Conservation (phyloP, 83 land plant genomes). For the Picea mariana region DNA sequence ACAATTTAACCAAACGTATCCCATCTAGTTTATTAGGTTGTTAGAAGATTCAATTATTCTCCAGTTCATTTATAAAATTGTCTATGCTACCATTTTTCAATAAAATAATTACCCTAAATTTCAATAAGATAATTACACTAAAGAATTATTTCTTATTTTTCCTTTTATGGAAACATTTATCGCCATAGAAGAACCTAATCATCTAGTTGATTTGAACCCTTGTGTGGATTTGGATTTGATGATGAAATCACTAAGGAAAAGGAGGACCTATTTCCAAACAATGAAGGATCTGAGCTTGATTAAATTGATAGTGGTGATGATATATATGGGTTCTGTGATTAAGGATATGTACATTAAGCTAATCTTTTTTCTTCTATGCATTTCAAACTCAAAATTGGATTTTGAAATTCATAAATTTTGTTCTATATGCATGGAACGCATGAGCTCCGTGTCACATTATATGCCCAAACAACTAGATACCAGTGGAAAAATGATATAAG, state of each 20-base stretch:
- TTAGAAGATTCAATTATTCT: too few species aligned
- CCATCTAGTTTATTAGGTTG: too few species aligned
- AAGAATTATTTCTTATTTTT: too few species aligned
- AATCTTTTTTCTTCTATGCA: too few species aligned
- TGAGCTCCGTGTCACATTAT: conserved; percentile 26
- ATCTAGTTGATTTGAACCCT: not conserved
- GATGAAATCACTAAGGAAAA: conserved; percentile 3
- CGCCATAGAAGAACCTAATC: not conserved
- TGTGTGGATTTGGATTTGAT: conserved; percentile 4
- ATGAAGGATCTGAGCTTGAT: conserved; percentile 38
- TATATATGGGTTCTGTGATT: conserved; percentile 54
- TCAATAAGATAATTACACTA: too few species aligned
- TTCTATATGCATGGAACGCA: not conserved
- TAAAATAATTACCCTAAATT: too few species aligned
- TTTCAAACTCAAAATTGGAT: not conserved
- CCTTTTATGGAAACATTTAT: too few species aligned
- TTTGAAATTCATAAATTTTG: not conserved
- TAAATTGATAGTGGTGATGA: conserved; percentile 66
- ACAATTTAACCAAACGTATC: too few species aligned
- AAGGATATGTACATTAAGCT: conserved; percentile 30
- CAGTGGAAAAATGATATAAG: conserved; percentile 5
- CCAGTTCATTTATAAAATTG: too few species aligned
- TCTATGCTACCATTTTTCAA: too few species aligned
- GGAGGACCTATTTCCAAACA: conserved; percentile 39
- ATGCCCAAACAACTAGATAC: conserved; percentile 24